Evolutionary conservation across 2,329 filamentous ascomycete genomes (phyloP), one percentile per base, ranked within the genome.

Genomic region (Sporothrix pallida): DNA sequence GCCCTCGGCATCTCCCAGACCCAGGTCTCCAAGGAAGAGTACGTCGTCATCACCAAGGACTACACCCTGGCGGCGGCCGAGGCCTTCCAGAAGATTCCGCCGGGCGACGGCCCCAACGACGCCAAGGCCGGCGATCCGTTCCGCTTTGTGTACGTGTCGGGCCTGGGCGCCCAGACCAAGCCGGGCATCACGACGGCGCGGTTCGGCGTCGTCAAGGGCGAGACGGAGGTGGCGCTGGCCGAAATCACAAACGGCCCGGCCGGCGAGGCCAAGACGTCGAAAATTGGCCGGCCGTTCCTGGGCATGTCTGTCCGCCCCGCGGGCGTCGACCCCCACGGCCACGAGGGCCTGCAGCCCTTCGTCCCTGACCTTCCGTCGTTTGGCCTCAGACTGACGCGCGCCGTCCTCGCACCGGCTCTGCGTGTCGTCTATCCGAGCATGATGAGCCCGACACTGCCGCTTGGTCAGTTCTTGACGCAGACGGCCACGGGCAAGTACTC

Each of bases 141-240:
- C 80, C 88, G 88, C 70, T 94, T 94, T 80, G 84, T 94, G 75
- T 92, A 90, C 78, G 87, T 94, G 44, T 94, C 92, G 0, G 91
- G 90, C 68, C 82, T 84, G 70, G 89, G 89, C 63, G 87, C 90
- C 0, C 91, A 89, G 1, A 85, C 86, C 20, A 81, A 81, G 0
- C 91, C 91, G 0, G 86, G 86, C 2, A 79, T 80, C 4, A 86
- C 90, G 77, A 87, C 90, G 0, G 80, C 86, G 20, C 81, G 88
- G 62, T 94, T 88, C 78, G 90, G 84, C 1, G 83, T 86, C 13
- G 85, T 92, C 72, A 94, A 95, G 80, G 92, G 92, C 13, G 85
- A 89, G 78, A 87, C 88, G 0, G 92, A 95, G 81, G 76, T 83
- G 1, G 80, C 83, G 1, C 84, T 95, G 1, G 84, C 91, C 1